phyloP scores from a whole-genome alignment of 306 rosid genomes.

The Castanopsis chinensis region DNA sequence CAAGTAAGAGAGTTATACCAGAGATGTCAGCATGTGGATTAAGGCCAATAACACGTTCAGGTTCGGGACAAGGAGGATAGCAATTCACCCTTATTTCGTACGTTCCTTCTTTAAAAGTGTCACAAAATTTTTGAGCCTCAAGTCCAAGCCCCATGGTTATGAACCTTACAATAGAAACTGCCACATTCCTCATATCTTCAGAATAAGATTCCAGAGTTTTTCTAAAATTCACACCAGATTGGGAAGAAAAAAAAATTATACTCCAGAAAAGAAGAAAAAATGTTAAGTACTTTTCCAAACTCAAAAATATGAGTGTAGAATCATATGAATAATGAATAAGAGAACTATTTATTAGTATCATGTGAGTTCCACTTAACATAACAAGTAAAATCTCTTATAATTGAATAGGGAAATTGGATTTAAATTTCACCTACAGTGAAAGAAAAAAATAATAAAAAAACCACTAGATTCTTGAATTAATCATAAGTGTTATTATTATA shows the following conservation, averaged over 20 bases:
- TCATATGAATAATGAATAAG: not conserved
- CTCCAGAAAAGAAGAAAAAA: not conserved
- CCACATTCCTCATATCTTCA: conserved; percentile 32
- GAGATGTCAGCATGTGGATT: conserved; percentile 46
- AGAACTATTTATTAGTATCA: too few species aligned
- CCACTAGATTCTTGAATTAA: too few species aligned
- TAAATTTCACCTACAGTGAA: too few species aligned
- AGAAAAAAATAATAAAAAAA: too few species aligned
- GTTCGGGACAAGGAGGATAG: conserved; percentile 52
- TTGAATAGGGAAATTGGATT: too few species aligned
- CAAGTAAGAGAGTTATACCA: conserved; percentile 46
- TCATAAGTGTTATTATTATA: too few species aligned
- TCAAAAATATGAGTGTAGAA: not conserved
- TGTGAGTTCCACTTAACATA: too few species aligned
- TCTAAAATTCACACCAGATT: conserved; percentile 18
- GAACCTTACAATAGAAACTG: conserved; percentile 39
- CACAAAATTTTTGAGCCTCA: conserved; percentile 28
- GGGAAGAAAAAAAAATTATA: not conserved
- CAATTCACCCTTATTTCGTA: conserved; percentile 42
- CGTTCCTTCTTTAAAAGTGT: conserved; percentile 37
- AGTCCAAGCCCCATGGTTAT: conserved; percentile 38
- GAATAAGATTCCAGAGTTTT: conserved; percentile 41
- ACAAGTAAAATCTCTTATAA: too few species aligned
- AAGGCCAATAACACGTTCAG: conserved; percentile 46
- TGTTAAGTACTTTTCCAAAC: not conserved